Conservation (phyloP, 805 yeast species). For the Ogataea ramenticola region DNA sequence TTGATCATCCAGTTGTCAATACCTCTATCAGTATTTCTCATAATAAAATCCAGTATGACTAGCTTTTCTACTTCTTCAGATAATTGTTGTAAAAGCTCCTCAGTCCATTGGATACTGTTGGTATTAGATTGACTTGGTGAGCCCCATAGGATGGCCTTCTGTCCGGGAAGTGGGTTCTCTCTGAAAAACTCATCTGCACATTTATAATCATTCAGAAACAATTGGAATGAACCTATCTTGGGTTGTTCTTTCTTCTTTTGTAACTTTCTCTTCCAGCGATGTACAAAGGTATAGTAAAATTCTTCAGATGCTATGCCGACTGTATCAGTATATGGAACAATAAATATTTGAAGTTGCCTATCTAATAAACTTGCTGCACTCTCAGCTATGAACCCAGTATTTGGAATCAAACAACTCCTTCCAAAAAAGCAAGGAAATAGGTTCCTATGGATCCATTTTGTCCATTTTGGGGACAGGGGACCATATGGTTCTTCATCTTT, state of each 20-base stretch:
- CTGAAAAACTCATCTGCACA: conserved; percentile 57
- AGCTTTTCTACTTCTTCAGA: conserved; percentile 59
- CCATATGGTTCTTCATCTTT: conserved; percentile 80
- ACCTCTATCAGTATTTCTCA: conserved; percentile 71
- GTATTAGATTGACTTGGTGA: conserved; percentile 4
- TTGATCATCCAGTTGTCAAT: conserved; percentile 74
- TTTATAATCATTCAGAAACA: conserved; percentile 49
- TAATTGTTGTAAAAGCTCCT: conserved; percentile 39
- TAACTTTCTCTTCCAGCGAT: conserved; percentile 20
- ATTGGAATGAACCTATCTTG: conserved; percentile 63
- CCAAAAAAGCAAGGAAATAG: conserved; percentile 76
- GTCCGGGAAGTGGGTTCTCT: conserved; percentile 43
- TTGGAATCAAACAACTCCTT: conserved; percentile 63
- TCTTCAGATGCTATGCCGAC: conserved; percentile 39
- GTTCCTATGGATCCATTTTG: conserved; percentile 70
- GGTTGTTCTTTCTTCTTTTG: conserved; percentile 23
- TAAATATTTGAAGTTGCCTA: conserved; percentile 45
- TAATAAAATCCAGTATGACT: conserved; percentile 63
- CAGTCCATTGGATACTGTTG: conserved; percentile 45
- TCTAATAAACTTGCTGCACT: conserved; percentile 67
- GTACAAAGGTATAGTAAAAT: conserved; percentile 49
- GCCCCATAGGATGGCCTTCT: conserved; percentile 3
- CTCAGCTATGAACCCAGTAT: conserved; percentile 65
- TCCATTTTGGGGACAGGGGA: conserved; percentile 71
- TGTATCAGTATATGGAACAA: conserved; percentile 63